phyloP scores from a whole-genome alignment of 768 basidiomycete species.

The Cubamyces lactineus region DNA sequence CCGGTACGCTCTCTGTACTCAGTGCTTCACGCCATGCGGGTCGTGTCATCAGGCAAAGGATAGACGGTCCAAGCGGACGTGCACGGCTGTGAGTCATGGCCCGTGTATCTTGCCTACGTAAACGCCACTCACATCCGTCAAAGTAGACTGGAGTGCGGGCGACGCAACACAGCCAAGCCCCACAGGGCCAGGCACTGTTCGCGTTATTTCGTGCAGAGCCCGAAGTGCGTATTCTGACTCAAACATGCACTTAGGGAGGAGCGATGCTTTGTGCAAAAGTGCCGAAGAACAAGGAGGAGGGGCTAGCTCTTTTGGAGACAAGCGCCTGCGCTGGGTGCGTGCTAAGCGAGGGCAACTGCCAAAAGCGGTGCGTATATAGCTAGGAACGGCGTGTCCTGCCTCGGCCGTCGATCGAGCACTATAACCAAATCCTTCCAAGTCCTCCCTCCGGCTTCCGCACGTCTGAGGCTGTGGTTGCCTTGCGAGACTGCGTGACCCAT shows the following conservation, averaged over 20 bases:
- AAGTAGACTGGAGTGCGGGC: no score
- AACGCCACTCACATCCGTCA: no score
- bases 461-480: slow-evolving; percentile 2
- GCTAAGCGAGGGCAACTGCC: slow-evolving; percentile 11
- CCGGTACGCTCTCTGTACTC: no score
- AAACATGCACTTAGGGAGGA: neutral
- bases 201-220: no score
- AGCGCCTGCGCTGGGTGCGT: neutral
- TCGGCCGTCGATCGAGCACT: slow-evolving; percentile 9
- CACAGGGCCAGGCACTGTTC: no score
- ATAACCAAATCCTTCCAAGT: slow-evolving; percentile 8
- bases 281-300: neutral
- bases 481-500: neutral
- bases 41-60: no score
- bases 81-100: no score
- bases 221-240: no score
- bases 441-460: neutral
- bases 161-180: no score
- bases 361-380: neutral
- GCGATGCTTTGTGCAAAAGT: neutral
- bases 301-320: neutral
- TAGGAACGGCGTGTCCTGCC: neutral
- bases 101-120: no score
- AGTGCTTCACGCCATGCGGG: no score
- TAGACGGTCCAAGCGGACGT: no score